phyloP scores from a whole-genome alignment of 768 basidiomycete genomes.

The Amanita jacksonii region DNA sequence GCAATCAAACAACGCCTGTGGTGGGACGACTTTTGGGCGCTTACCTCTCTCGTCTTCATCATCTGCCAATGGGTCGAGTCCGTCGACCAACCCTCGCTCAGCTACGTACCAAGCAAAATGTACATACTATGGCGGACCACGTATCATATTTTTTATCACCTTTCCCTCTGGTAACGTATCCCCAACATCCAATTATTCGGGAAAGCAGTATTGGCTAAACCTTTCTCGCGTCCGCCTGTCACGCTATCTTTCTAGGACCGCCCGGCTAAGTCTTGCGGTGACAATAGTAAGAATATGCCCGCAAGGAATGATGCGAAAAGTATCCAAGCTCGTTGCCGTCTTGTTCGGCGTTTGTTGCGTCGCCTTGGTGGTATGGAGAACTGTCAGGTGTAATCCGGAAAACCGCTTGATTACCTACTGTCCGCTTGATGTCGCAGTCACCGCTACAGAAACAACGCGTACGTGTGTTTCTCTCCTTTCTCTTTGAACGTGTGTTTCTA shows the following conservation, averaged over 20 bases:
- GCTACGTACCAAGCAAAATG: too few species aligned
- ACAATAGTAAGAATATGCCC: conserved; percentile 16
- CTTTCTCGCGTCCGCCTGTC: too few species aligned
- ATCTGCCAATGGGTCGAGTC: conserved; percentile 1
- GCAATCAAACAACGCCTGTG: conserved; percentile 6
- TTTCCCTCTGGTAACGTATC: conserved; percentile 8
- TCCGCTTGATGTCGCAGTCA: not conserved
- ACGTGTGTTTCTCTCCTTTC: not conserved
- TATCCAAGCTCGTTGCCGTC: conserved; percentile 8
- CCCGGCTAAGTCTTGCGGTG: conserved; percentile 13
- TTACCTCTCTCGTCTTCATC: conserved; percentile 5
- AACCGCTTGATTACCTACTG: not conserved
- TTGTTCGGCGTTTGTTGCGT: conserved; percentile 10
- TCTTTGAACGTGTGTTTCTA: not conserved
- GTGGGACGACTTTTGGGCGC: conserved; percentile 13
- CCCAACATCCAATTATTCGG: too few species aligned
- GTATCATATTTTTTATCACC: not conserved
- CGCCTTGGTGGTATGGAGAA: conserved; percentile 10
- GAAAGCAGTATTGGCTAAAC: too few species aligned
- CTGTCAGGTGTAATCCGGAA: conserved; percentile 11
- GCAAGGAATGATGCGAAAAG: conserved; percentile 9
- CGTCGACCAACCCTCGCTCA: conserved; percentile 1
- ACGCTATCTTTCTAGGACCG: conserved; percentile 4
- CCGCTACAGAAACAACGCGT: not conserved
- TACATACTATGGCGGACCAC: not conserved